phyloP scores from a whole-genome alignment of 169 alveolate species.

The Eimeria mitis region DNA sequence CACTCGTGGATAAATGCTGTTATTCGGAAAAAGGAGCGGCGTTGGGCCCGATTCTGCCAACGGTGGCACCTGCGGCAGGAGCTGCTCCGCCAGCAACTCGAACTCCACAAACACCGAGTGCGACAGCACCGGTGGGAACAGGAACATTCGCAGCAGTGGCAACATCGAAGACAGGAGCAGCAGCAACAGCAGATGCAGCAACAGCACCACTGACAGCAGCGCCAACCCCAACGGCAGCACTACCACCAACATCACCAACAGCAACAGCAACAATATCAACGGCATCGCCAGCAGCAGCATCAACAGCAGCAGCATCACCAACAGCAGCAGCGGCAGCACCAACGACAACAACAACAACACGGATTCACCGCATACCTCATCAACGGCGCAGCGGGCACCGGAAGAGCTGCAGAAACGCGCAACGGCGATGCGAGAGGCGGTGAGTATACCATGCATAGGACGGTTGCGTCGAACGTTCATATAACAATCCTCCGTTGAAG shows the following conservation, averaged over 20 bases:
- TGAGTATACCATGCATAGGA: background rate
- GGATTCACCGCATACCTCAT: background rate
- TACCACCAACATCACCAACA: background rate
- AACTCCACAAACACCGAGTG: background rate
- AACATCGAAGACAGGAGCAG: background rate
- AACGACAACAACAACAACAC: background rate
- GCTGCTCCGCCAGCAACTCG: slow-evolving; percentile 25
- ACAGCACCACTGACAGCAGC: background rate
- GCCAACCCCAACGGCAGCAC: background rate
- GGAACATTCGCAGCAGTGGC: background rate
- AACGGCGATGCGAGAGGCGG: slow-evolving; percentile 65
- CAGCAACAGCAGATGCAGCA: background rate
- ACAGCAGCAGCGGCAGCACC: background rate
- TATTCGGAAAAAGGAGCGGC: slow-evolving; percentile 29
- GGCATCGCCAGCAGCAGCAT: background rate
- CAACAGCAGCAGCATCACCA: background rate
- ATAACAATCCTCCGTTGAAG: background rate
- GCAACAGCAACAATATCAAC: background rate
- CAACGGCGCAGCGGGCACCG: slow-evolving; percentile 41
- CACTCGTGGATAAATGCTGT: slow-evolving; percentile 35
- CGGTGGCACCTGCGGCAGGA: slow-evolving; percentile 36
- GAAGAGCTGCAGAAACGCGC: slow-evolving; percentile 25
- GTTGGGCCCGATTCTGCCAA: slow-evolving; percentile 31
- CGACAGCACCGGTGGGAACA: background rate
- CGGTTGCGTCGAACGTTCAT: background rate